Conservation (phyloP, 2,329 filamentous ascomycete species). For the Spiromastix sp. region DNA sequence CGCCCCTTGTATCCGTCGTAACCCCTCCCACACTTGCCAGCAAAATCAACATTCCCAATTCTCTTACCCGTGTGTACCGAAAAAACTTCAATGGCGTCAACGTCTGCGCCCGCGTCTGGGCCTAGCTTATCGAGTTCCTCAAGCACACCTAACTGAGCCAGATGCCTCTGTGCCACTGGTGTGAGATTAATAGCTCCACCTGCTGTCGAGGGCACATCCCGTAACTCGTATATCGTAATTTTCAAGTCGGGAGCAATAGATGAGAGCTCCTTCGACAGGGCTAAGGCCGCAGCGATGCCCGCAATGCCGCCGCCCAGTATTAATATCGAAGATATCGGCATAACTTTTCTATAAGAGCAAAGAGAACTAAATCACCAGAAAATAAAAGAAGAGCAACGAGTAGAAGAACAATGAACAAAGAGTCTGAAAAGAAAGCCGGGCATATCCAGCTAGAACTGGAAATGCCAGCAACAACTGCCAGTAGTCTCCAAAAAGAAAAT, state of each 20-base stretch:
- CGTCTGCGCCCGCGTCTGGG: conserved; percentile 28
- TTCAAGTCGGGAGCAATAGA: conserved; percentile 10
- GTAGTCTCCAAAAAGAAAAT: no score
- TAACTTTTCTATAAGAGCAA: no score
- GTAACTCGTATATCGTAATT: conserved; percentile 31
- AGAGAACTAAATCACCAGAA: no score
- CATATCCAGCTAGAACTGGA: no score
- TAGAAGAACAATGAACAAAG: no score
- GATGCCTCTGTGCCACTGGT: conserved; percentile 33
- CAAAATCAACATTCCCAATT: conserved; percentile 30
- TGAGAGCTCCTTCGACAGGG: conserved; percentile 11
- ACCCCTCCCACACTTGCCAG: conserved; percentile 25
- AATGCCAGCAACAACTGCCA: no score
- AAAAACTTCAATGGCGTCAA: conserved; percentile 33
- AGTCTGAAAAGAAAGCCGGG: no score
- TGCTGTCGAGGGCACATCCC: conserved; percentile 31
- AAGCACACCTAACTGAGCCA: conserved; percentile 32
- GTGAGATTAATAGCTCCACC: conserved; percentile 37
- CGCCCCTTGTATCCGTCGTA: conserved; percentile 32
- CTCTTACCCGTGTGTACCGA: conserved; percentile 29
- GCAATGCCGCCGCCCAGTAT: conserved; percentile 14
- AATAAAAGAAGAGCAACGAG: no score
- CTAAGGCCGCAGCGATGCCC: conserved; percentile 13
- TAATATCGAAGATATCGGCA: conserved; percentile 10
- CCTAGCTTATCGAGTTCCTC: conserved; percentile 28